Percentiles rank a stretch among this genome's conserved stretches.
These are phyloP conservation scores for Nothomitra cinnamomea DNA, from an alignment of 2,329 filamentous ascomycete genomes.

Conservation along the genomic window DNA sequence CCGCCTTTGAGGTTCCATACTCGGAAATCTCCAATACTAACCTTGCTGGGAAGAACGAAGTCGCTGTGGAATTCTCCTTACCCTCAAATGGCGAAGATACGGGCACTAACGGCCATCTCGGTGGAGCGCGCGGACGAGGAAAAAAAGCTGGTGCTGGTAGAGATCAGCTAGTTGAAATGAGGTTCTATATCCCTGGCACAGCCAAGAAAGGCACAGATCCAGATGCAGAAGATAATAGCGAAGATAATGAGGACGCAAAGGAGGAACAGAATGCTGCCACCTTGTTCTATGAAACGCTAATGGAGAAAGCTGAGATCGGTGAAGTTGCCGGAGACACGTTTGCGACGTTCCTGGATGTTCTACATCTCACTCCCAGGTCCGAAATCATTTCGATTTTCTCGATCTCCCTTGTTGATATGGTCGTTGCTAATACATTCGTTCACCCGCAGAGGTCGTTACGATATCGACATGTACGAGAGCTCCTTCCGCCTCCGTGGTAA, in stretches of 20 bases:
- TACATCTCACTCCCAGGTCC: slow-evolving; percentile 88
- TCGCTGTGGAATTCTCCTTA: slow-evolving; percentile 83
- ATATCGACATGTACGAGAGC: slow-evolving; percentile 98
- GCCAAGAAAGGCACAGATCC: slow-evolving; percentile 54
- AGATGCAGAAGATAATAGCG: slow-evolving; percentile 52
- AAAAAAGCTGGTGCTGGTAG: slow-evolving; percentile 78
- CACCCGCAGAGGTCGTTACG: slow-evolving; percentile 72
- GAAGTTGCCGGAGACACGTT: slow-evolving; percentile 98
- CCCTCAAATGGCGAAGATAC: slow-evolving; percentile 55
- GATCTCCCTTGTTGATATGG: background rate
- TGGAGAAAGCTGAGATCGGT: slow-evolving; percentile 97
- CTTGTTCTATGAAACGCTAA: slow-evolving; percentile 94
- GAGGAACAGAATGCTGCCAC: slow-evolving; percentile 92
- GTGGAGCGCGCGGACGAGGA: slow-evolving; percentile 57
- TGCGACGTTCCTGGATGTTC: slow-evolving; percentile 88
- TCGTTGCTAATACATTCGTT: slow-evolving; percentile 11
- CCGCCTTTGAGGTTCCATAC: slow-evolving; percentile 93
- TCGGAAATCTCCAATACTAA: slow-evolving; percentile 97
- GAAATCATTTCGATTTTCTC: slow-evolving; percentile 13
- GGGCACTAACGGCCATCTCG: slow-evolving; percentile 54
- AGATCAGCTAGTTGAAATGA: slow-evolving; percentile 95
- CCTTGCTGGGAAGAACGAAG: slow-evolving; percentile 90
- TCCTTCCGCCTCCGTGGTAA: slow-evolving; percentile 96
- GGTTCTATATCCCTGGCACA: slow-evolving; percentile 92
- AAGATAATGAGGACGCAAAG: slow-evolving; percentile 34